These are phyloP conservation scores for Lentinula aciculospora DNA, from an alignment of 768 basidiomycete genomes.

Conservation along the genomic window DNA sequence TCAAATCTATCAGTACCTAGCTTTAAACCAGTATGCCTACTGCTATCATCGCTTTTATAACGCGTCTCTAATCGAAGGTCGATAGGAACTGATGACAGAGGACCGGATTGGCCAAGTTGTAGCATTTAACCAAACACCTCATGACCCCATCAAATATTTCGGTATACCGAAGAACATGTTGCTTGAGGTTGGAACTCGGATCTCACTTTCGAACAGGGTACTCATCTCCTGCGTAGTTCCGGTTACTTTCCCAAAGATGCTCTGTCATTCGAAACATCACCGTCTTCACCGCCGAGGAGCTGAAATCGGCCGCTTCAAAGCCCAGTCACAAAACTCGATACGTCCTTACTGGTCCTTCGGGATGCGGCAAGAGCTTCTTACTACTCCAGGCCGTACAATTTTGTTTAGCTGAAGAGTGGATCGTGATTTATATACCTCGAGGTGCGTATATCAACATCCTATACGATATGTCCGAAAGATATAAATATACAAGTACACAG, in stretches of 20 bases:
- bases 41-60: background rate
- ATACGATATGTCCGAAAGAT: too few relatives aligned
- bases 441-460: slow-evolving; percentile 48
- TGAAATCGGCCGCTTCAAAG: too few relatives aligned
- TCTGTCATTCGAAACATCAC: slow-evolving; percentile 65
- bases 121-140: background rate
- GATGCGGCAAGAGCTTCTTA: slow-evolving; percentile 78
- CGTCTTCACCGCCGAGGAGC: slow-evolving; percentile 40
- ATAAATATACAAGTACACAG: too few relatives aligned
- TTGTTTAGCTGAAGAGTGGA: slow-evolving; percentile 59
- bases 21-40: background rate
- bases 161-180: slow-evolving; percentile 68
- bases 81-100: slow-evolving; percentile 1
- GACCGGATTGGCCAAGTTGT: slow-evolving; percentile 1
- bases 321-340: slow-evolving; percentile 50
- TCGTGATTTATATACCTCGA: slow-evolving; percentile 82
- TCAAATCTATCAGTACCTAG: background rate
- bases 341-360: slow-evolving; percentile 65
- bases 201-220: background rate
- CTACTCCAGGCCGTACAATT: slow-evolving; percentile 75
- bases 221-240: slow-evolving; percentile 38
- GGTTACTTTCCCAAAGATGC: slow-evolving; percentile 62
- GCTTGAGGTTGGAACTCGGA: slow-evolving; percentile 53
- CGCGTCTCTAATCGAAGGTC: background rate
- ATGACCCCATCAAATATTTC: slow-evolving; percentile 26